phyloP scores from a whole-genome alignment of 2,329 filamentous ascomycete species.

The Fusarium sp. region DNA sequence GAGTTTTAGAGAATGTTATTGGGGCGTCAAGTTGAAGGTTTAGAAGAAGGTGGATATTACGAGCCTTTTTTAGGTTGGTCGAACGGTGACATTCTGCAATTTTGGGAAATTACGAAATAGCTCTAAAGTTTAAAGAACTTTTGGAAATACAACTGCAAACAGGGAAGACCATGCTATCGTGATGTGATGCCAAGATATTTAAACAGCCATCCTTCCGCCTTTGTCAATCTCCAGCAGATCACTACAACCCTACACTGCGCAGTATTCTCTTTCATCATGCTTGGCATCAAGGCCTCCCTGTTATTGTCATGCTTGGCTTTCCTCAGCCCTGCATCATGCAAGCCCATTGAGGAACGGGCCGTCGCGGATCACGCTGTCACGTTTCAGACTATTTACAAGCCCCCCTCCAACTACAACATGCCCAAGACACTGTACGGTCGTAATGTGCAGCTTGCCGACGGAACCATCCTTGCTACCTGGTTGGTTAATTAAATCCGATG shows the following conservation, averaged over 20 bases:
- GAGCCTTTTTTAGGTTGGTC: background rate
- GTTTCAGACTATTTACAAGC: constrained; percentile 3
- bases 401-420: background rate
- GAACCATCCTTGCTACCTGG: constrained; percentile 8
- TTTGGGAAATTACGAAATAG: no score
- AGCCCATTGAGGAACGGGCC: constrained; percentile 14
- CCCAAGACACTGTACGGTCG: background rate
- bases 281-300: constrained; percentile 18
- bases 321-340: background rate
- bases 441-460: background rate
- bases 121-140: background rate
- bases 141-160: background rate
- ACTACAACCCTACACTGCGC: background rate
- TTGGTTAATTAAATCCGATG: fast-evolving
- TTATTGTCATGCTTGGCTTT: constrained; percentile 12
- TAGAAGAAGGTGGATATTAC: fast-evolving
- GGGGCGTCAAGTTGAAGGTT: background rate
- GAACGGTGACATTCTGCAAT: background rate
- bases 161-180: background rate
- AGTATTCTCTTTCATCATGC: background rate
- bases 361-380: constrained; percentile 9
- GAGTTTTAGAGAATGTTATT: background rate
- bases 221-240: background rate
- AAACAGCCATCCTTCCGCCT: background rate
- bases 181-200: background rate